Conservation (phyloP, 768 basidiomycete species). For the Termitomyces sp. region DNA sequence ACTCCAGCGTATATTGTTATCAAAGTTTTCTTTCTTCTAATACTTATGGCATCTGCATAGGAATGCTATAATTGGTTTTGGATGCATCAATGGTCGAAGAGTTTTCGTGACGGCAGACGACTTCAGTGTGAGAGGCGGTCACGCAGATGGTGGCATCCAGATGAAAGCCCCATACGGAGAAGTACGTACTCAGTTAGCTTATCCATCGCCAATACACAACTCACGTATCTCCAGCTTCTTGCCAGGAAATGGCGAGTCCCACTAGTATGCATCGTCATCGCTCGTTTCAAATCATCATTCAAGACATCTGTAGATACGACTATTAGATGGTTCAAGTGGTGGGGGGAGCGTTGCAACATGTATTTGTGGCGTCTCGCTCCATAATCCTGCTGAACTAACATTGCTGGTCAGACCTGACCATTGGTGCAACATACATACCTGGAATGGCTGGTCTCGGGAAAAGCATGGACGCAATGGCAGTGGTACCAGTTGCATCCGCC, state of each 20-base stretch:
- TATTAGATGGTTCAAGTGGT: conserved; percentile 36
- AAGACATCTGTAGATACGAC: conserved; percentile 22
- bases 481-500: conserved; percentile 32
- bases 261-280: conserved; percentile 18
- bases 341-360: conserved; percentile 35
- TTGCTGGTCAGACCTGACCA: conserved; percentile 21
- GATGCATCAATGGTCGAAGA: conserved; percentile 24
- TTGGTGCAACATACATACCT: conserved; percentile 35
- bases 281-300: neutral
- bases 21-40: neutral
- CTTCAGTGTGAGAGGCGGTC: conserved; percentile 36
- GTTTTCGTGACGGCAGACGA: conserved; percentile 36
- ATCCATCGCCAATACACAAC: too few relatives aligned
- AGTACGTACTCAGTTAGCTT: conserved; percentile 21
- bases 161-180: conserved; percentile 34
- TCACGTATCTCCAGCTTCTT: conserved; percentile 17
- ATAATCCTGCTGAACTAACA: neutral
- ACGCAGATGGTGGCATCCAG: conserved; percentile 35
- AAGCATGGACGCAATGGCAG: conserved; percentile 31
- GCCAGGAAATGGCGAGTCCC: conserved; percentile 30
- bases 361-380: conserved; percentile 8
- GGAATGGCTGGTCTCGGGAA: conserved; percentile 26
- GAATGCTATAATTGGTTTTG: conserved; percentile 33
- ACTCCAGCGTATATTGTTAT: conserved; percentile 26
- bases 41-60: conserved; percentile 10